phyloP scores from a whole-genome alignment of 345 rosid genomes.

The Pseudoturritis turrita region DNA sequence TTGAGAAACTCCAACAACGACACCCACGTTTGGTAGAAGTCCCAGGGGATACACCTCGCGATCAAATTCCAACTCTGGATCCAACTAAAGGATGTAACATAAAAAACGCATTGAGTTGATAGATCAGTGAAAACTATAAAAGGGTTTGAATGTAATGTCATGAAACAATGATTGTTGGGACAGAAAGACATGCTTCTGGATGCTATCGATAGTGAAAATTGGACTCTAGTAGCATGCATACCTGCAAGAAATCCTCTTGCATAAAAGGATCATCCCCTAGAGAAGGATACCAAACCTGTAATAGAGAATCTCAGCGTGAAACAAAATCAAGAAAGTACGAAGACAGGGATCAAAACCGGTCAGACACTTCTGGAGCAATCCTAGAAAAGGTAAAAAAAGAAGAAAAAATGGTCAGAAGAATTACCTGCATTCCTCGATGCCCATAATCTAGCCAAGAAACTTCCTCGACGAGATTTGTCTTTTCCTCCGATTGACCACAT shows the following conservation, averaged over 20 bases:
- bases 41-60: constrained; percentile 96
- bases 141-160: background rate
- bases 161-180: background rate
- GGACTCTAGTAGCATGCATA: constrained; percentile 26
- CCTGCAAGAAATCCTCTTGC: constrained; percentile 99
- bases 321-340: constrained; percentile 42
- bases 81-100: constrained; percentile 56
- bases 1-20: constrained; percentile 94
- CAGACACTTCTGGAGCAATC: background rate
- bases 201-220: background rate
- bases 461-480: constrained; percentile 82
- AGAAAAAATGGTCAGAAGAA: background rate
- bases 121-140: background rate
- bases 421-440: constrained; percentile 98
- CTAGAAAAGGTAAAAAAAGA: background rate
- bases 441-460: constrained; percentile 99
- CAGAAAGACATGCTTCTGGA: background rate
- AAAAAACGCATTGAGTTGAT: background rate
- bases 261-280: constrained; percentile 80
- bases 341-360: background rate
- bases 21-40: constrained; percentile 94
- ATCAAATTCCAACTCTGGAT: constrained; percentile 97
- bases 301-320: constrained; percentile 43
- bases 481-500: constrained; percentile 89
- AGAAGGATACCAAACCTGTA: constrained; percentile 99